phyloP scores from a whole-genome alignment of 495 filamentous ascomycete species.

The Xylaria flabelliformis region DNA sequence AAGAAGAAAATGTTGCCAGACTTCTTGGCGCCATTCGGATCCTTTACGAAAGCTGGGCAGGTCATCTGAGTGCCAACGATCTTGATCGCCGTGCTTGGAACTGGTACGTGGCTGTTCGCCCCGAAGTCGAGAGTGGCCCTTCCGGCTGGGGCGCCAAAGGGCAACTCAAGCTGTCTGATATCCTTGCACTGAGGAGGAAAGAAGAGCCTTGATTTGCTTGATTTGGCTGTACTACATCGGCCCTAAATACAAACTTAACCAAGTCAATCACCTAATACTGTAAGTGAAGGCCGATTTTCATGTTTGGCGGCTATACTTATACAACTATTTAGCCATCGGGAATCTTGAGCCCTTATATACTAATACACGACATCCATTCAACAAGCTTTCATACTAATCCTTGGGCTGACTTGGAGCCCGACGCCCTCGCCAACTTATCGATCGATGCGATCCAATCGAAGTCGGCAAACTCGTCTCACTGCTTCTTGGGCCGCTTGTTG shows the following conservation, averaged over 20 bases:
- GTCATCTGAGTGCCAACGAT: slow-evolving; percentile 61
- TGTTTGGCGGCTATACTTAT: background rate
- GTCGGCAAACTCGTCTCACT: background rate
- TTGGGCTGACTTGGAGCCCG: background rate
- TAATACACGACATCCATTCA: background rate
- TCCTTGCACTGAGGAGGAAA: slow-evolving; percentile 66
- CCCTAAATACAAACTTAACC: background rate
- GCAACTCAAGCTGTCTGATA: slow-evolving; percentile 66
- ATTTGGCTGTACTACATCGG: background rate
- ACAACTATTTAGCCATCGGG: background rate
- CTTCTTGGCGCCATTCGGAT: slow-evolving; percentile 71
- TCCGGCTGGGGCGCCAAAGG: slow-evolving; percentile 85
- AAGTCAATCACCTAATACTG: background rate
- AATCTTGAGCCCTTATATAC: background rate
- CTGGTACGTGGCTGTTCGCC: slow-evolving; percentile 79
- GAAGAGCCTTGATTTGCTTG: slow-evolving; percentile 22
- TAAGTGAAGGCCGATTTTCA: background rate
- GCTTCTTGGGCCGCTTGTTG: background rate
- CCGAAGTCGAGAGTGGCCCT: slow-evolving; percentile 72
- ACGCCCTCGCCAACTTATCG: background rate
- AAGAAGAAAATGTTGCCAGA: slow-evolving; percentile 68
- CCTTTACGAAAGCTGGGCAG: slow-evolving; percentile 73
- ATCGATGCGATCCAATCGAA: background rate
- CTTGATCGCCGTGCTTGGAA: slow-evolving; percentile 77
- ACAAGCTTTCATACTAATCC: background rate